These are phyloP conservation scores for Stenocarpella maydis DNA, from an alignment of 2,329 filamentous ascomycete species.

Conservation along the genomic window DNA sequence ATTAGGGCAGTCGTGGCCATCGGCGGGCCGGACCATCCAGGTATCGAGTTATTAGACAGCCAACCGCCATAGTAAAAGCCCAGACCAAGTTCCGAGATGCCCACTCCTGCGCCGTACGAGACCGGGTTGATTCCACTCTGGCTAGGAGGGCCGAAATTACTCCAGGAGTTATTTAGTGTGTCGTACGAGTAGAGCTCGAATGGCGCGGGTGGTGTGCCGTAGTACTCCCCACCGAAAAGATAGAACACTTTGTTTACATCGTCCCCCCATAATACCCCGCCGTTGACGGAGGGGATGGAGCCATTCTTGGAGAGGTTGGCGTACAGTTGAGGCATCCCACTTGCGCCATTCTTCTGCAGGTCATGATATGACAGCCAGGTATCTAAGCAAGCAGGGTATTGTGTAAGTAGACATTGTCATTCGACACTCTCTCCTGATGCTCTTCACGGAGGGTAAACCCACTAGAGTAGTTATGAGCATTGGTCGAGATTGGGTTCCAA, in stretches of 20 bases:
- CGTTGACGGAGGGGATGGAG: constrained; percentile 58
- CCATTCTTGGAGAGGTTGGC: constrained; percentile 67
- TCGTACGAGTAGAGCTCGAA: constrained; percentile 67
- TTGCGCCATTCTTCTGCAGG: constrained; percentile 53
- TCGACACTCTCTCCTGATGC: not conserved
- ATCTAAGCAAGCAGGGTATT: constrained; percentile 47
- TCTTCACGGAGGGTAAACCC: constrained; percentile 40
- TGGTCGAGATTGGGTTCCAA: constrained; percentile 58
- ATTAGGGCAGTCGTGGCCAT: constrained; percentile 61
- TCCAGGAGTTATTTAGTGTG: constrained; percentile 63
- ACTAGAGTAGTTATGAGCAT: constrained; percentile 65
- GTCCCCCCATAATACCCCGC: constrained; percentile 65
- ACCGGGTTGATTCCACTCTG: constrained; percentile 52
- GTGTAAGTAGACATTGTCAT: not conserved
- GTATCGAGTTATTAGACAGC: constrained; percentile 61
- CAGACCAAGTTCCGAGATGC: constrained; percentile 61
- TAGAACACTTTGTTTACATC: constrained; percentile 70
- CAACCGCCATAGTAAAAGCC: constrained; percentile 72
- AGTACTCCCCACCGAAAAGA: constrained; percentile 67
- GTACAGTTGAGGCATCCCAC: constrained; percentile 61
- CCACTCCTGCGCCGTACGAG: constrained; percentile 65
- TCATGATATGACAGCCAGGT: constrained; percentile 65
- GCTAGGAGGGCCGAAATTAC: constrained; percentile 51
- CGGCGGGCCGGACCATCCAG: constrained; percentile 58
- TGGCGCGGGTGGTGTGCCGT: constrained; percentile 50